A percentile compares a stretch with the other conserved stretches of the same genome.
These are phyloP conservation scores for Cryptosporidium parvum DNA, from an alignment of 169 alveolate genomes.

Conservation along the genomic window DNA sequence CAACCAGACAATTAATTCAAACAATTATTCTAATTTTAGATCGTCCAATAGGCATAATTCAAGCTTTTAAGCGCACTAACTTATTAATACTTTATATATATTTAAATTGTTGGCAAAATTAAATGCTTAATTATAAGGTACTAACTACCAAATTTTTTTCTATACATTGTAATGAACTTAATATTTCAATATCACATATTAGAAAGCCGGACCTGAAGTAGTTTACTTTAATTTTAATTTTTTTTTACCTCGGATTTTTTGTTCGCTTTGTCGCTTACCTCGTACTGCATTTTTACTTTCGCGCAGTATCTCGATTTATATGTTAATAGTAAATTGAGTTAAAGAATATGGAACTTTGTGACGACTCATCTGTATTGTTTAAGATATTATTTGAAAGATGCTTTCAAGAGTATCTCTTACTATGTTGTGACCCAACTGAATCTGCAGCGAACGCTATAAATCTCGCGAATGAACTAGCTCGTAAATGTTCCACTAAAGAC, in stretches of 20 bases:
- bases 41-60: conserved; percentile 4
- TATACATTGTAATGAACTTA: neutral
- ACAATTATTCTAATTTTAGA: conserved; percentile 15
- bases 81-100: conserved; percentile 12
- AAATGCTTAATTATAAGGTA: neutral
- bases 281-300: conserved; percentile 8
- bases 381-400: conserved; percentile 27
- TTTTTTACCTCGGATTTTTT: conserved; percentile 14
- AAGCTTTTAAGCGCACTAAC: neutral
- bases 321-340: conserved; percentile 11
- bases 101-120: neutral
- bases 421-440: conserved; percentile 41
- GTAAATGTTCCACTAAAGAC: neutral
- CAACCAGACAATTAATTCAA: conserved; percentile 10
- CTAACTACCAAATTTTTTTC: neutral
- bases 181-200: conserved; percentile 11
- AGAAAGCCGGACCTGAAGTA: neutral
- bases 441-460: conserved; percentile 33
- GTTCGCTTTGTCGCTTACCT: conserved; percentile 13
- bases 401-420: conserved; percentile 32
- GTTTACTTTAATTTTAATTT: neutral
- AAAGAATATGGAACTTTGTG: conserved; percentile 11
- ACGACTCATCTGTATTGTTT: neutral
- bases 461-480: conserved; percentile 24
- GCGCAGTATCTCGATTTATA: conserved; percentile 27